Evolutionary conservation across 495 filamentous ascomycete species (phyloP).

Genomic region (Penicillium samsonianum): DNA sequence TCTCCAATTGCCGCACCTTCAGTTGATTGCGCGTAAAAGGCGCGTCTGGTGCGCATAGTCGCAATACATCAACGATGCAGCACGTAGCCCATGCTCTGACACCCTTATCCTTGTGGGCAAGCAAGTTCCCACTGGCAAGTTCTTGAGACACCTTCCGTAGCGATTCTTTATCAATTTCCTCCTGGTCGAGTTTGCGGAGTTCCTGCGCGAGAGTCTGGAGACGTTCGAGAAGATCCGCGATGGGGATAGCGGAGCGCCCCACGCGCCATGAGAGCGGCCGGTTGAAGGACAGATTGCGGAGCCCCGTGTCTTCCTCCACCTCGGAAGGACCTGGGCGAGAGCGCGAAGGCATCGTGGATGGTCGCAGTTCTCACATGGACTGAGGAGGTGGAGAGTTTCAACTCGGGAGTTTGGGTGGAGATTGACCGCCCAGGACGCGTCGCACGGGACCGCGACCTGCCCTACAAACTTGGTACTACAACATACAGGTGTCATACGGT

Average conservation of each 20-base stretch:
- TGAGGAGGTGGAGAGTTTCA: slow-evolving; percentile 19
- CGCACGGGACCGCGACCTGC: slow-evolving; percentile 30
- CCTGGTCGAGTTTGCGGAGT: slow-evolving; percentile 83
- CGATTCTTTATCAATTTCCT: slow-evolving; percentile 77
- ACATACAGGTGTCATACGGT: slow-evolving; percentile 2
- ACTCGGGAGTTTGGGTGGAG: slow-evolving; percentile 27
- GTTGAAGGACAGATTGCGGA: slow-evolving; percentile 63
- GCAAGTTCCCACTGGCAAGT: slow-evolving; percentile 75
- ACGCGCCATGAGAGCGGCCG: slow-evolving; percentile 90
- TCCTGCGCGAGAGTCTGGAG: slow-evolving; percentile 81
- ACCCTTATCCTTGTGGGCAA: slow-evolving; percentile 88
- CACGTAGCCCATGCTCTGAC: slow-evolving; percentile 86
- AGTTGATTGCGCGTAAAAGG: slow-evolving; percentile 88
- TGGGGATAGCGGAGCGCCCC: slow-evolving; percentile 78
- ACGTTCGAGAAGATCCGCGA: slow-evolving; percentile 77
- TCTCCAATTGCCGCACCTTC: slow-evolving; percentile 62
- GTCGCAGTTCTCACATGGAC: slow-evolving; percentile 29
- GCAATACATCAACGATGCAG: slow-evolving; percentile 91
- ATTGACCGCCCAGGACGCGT: slow-evolving; percentile 36
- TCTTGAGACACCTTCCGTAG: slow-evolving; percentile 85
- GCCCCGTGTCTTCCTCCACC: slow-evolving; percentile 40
- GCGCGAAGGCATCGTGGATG: slow-evolving; percentile 51
- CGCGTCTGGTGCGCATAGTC: slow-evolving; percentile 92
- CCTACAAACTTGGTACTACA: slow-evolving; percentile 17
- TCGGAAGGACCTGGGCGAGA: slow-evolving; percentile 47